Evolutionary conservation across 139 green algal species (phyloP), one percentile per base, ranked within the genome.

Genomic region (Yamagishiella unicocca): DNA sequence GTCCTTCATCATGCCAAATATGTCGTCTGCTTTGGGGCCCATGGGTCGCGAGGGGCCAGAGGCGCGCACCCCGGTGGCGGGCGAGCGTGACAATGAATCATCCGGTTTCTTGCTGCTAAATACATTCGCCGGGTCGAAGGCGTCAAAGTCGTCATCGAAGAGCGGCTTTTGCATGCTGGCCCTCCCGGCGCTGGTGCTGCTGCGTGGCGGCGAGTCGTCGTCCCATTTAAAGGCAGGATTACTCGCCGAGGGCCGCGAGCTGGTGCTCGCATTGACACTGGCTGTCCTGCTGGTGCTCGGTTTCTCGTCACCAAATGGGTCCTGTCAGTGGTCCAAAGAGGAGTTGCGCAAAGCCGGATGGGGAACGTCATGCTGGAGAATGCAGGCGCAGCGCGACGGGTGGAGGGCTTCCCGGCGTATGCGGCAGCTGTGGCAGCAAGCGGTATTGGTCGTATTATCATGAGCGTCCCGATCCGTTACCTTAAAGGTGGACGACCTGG

Each of bases 1-100:
- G 12, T 87, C 82, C 37, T 72, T 71, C 67, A 87, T 71, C 82
- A 87, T 79, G 35, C 82, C 67, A 31, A 87, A 87, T 7, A 87
- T 87, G 67, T 87, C 82, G 24, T 87, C 82, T 5, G 67, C 42
- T 29, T 76, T 79, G 0, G 54, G 54, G 0, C 82, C 82, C 37
- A 21, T 25, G 1, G 80, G 80, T 27, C 62, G 62, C 1, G 74
- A 67, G 17, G 61, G 6, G 14, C 17, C 38, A 25, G 38, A 40
- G 1, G 77, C 22, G 37, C 55, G 31, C 8, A 50, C 25, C 8
- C 12, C 42, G 22, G 38, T 22, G n/a, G 8, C 33, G 19, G 35
- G 6, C 19, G 54, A 8, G 4, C 54, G 54, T 7, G 54, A 25
- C 0, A 37, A 1, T 14, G 38, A 4, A 0, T 74, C 78, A 21